phyloP scores from a whole-genome alignment of 257 asterid genomes.

The Verbena officinalis region DNA sequence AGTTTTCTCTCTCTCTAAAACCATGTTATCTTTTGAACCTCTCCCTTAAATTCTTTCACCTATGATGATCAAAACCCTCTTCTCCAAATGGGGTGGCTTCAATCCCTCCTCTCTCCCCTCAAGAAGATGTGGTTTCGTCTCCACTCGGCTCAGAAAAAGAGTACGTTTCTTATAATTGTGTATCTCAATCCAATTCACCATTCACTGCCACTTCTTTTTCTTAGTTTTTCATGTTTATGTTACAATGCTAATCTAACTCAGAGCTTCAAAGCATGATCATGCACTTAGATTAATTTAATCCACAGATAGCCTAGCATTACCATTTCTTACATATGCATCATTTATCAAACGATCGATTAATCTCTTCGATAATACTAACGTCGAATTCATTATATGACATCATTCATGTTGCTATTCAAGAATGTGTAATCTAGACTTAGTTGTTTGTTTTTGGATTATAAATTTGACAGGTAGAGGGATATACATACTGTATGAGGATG shows the following conservation, averaged over 20 bases:
- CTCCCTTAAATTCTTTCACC: slow-evolving; percentile 35
- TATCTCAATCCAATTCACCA: background rate
- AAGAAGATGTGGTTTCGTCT: slow-evolving; percentile 89
- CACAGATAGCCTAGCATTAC: background rate
- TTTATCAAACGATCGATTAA: background rate
- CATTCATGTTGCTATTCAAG: too few relatives aligned
- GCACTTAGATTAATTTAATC: background rate
- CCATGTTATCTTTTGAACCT: slow-evolving; percentile 31
- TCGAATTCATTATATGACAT: too few relatives aligned
- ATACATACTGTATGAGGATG: slow-evolving; percentile 93
- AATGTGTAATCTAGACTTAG: background rate
- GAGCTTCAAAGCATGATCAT: slow-evolving; percentile 1
- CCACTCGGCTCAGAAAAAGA: slow-evolving; percentile 70
- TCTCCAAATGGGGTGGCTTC: slow-evolving; percentile 87
- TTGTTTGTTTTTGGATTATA: background rate
- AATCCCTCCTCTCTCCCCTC: slow-evolving; percentile 87
- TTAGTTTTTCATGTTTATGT: background rate
- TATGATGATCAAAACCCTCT: slow-evolving; percentile 50
- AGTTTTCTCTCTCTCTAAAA: slow-evolving; percentile 32
- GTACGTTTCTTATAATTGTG: slow-evolving; percentile 39
- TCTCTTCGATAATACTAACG: too few relatives aligned
- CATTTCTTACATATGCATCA: background rate
- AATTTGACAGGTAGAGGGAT: slow-evolving; percentile 73
- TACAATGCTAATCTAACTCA: slow-evolving; percentile 7
- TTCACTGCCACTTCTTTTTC: background rate